Conservation (phyloP, 2,329 filamentous ascomycete species). For the Dothistroma pini region DNA sequence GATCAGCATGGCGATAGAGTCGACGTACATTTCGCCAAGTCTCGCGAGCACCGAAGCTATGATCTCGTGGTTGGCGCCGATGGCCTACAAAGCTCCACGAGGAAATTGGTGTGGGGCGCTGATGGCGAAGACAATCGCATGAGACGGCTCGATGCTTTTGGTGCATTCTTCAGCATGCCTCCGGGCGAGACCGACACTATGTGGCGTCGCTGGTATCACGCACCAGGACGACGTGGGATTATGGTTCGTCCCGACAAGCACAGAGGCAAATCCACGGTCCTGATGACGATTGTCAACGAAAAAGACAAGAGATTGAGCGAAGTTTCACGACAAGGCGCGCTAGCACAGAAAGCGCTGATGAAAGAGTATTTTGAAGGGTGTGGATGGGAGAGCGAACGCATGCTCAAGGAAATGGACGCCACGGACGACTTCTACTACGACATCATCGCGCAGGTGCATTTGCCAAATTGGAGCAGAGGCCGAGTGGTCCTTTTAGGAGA, state of each 20-base stretch:
- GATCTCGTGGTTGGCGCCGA: constrained; percentile 36
- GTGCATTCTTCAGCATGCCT: constrained; percentile 33
- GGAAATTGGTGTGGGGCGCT: constrained; percentile 28
- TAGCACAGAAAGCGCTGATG: constrained; percentile 29
- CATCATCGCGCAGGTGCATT: constrained; percentile 32
- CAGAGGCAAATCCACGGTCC: constrained; percentile 23
- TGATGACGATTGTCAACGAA: constrained; percentile 26
- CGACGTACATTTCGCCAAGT: constrained; percentile 28
- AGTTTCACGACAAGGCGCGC: constrained; percentile 16
- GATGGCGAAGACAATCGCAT: constrained; percentile 19
- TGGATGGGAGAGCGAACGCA: constrained; percentile 29
- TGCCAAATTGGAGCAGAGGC: constrained; percentile 30
- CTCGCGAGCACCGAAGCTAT: constrained; percentile 16
- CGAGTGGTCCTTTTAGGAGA: constrained; percentile 33
- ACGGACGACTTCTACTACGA: constrained; percentile 35
- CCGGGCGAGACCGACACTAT: constrained; percentile 21
- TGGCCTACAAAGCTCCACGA: constrained; percentile 30
- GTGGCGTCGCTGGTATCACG: constrained; percentile 33
- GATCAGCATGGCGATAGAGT: constrained; percentile 27
- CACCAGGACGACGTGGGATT: constrained; percentile 28
- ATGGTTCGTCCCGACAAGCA: constrained; percentile 31
- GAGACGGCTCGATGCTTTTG: constrained; percentile 28
- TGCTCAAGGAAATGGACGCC: constrained; percentile 28
- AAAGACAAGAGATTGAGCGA: constrained; percentile 21
- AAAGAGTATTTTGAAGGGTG: constrained; percentile 27